These are phyloP conservation scores for Verticillium alfalfae DNA, from an alignment of 2,329 filamentous ascomycete species.

Conservation along the genomic window DNA sequence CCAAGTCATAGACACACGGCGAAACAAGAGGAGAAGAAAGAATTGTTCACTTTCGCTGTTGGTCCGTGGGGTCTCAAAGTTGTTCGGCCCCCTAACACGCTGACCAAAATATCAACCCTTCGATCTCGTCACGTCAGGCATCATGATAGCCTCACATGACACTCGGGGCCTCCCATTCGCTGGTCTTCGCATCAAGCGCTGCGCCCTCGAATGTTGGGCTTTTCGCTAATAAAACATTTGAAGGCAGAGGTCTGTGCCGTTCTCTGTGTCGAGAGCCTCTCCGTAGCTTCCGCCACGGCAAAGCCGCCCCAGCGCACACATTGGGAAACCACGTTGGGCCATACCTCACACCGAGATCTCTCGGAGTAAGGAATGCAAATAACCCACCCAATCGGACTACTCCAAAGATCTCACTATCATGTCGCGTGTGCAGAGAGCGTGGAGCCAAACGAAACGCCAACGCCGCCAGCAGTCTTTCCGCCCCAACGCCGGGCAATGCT, in stretches of 20 bases:
- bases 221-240: background rate
- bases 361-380: background rate
- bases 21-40: background rate
- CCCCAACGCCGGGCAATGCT: constrained; percentile 15
- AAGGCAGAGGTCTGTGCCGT: background rate
- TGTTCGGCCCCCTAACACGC: background rate
- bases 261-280: background rate
- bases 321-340: no score
- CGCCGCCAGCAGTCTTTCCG: constrained; percentile 12
- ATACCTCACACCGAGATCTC: background rate
- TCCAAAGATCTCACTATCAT: background rate
- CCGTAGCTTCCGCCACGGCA: background rate
- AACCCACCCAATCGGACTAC: background rate
- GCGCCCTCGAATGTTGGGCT: background rate
- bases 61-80: background rate
- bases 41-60: background rate
- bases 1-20: background rate
- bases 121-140: background rate
- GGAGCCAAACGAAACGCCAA: constrained; percentile 13
- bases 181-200: background rate
- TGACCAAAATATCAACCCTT: background rate
- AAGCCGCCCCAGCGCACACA: no score
- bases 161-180: background rate
- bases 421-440: constrained; percentile 6
- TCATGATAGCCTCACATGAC: background rate